phyloP scores from a whole-genome alignment of 2,329 filamentous ascomycete species.

The Didymellaceae sp. region DNA sequence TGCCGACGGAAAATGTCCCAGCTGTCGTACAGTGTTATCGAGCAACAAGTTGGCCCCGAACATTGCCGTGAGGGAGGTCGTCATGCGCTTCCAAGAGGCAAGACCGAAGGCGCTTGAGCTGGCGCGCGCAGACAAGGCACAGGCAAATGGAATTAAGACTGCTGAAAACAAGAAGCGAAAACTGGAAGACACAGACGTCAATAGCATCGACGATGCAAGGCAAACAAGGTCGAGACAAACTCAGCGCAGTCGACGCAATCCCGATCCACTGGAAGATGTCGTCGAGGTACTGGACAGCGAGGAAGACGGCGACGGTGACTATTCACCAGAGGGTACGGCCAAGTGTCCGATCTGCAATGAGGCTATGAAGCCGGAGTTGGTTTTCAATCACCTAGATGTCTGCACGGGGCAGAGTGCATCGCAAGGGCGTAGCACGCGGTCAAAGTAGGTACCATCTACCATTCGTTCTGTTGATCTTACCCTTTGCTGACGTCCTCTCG shows the following conservation, averaged over 20 bases:
- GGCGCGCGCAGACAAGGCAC: constrained; percentile 59
- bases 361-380: constrained; percentile 78
- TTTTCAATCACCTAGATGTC: constrained; percentile 81
- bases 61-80: constrained; percentile 82
- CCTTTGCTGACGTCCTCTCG: constrained; percentile 13
- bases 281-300: constrained; percentile 49
- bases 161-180: constrained; percentile 56
- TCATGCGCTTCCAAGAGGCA: constrained; percentile 75
- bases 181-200: constrained; percentile 57
- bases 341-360: constrained; percentile 81
- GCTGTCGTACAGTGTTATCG: constrained; percentile 80
- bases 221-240: constrained; percentile 46
- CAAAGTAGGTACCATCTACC: constrained; percentile 32
- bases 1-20: constrained; percentile 83
- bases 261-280: constrained; percentile 37
- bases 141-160: constrained; percentile 17
- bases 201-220: constrained; percentile 47
- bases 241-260: constrained; percentile 46
- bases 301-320: constrained; percentile 55
- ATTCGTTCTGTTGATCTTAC: not conserved
- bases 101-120: constrained; percentile 68
- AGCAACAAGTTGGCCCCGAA: constrained; percentile 86
- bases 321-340: constrained; percentile 70
- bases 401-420: constrained; percentile 56
- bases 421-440: constrained; percentile 38